These are phyloP conservation scores for Lichtheimia ornata DNA, from an alignment of 371 early-diverging fungal genomes.

Conservation along the genomic window DNA sequence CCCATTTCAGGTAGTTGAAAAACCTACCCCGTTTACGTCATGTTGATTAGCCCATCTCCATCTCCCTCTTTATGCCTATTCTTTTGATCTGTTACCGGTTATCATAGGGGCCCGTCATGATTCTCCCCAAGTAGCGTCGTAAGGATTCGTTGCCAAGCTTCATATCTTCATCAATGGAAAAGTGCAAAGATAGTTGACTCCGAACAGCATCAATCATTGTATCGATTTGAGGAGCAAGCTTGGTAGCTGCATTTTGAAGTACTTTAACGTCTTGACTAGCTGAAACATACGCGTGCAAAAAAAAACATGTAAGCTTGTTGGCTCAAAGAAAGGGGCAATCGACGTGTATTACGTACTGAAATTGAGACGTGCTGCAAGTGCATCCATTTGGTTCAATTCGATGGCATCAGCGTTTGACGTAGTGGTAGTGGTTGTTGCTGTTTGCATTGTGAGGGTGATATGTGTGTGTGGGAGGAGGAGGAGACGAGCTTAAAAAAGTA, in stretches of 20 bases:
- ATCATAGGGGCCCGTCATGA: conserved; percentile 75
- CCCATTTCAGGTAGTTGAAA: conserved; percentile 76
- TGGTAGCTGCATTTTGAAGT: conserved; percentile 63
- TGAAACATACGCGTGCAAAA: neutral
- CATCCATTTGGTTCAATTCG: too few species aligned
- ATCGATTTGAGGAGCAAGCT: conserved; percentile 71
- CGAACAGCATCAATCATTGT: conserved; percentile 76
- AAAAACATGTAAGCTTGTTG: neutral
- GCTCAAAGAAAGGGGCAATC: too few species aligned
- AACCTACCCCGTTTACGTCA: conserved; percentile 15
- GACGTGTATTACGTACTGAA: too few species aligned
- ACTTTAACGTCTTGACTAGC: conserved; percentile 24
- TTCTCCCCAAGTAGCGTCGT: conserved; percentile 67
- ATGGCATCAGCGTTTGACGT: too few species aligned
- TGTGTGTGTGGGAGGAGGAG: too few species aligned
- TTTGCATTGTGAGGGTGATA: too few species aligned
- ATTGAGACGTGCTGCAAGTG: too few species aligned
- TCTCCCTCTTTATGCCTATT: neutral
- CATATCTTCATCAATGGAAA: conserved; percentile 69
- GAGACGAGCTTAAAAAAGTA: too few species aligned
- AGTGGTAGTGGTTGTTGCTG: too few species aligned
- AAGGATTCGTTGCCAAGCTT: conserved; percentile 79
- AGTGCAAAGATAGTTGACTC: conserved; percentile 51
- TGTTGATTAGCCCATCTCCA: neutral
- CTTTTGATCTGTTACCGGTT: conserved; percentile 20